Evolutionary conservation across 257 asterid species (phyloP).

Genomic region (Solanum paucissectum): DNA sequence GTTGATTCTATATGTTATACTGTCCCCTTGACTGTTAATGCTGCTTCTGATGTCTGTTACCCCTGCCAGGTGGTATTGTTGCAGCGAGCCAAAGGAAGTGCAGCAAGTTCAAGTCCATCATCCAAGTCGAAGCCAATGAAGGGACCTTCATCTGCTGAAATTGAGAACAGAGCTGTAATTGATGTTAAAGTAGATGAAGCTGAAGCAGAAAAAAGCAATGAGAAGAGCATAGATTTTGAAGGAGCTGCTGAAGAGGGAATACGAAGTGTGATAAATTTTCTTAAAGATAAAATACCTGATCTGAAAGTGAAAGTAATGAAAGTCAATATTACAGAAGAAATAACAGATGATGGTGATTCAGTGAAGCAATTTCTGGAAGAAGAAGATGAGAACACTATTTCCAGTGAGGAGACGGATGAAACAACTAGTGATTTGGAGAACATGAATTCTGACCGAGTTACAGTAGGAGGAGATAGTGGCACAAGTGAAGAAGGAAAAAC

Average conservation of each 20-base stretch:
- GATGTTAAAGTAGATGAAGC: slow-evolving; percentile 54
- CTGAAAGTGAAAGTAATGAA: slow-evolving; percentile 70
- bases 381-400: slow-evolving; percentile 27
- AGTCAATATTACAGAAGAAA: slow-evolving; percentile 44
- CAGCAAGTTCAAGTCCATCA: slow-evolving; percentile 32
- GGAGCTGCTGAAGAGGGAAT: slow-evolving; percentile 89
- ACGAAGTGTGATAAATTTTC: slow-evolving; percentile 70
- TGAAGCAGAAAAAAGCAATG: slow-evolving; percentile 53
- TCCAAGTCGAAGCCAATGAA: slow-evolving; percentile 43
- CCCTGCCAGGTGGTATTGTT: slow-evolving; percentile 67
- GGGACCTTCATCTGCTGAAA: slow-evolving; percentile 40
- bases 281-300: slow-evolving; percentile 85
- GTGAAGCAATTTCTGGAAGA: slow-evolving; percentile 60
- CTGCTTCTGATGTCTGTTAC: slow-evolving; percentile 11
- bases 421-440: slow-evolving; percentile 36
- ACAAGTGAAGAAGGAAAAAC: slow-evolving; percentile 39
- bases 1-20: neutral
- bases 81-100: slow-evolving; percentile 45
- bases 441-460: slow-evolving; percentile 36
- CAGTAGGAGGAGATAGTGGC: slow-evolving; percentile 40
- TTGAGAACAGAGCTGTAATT: slow-evolving; percentile 46
- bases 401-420: slow-evolving; percentile 38
- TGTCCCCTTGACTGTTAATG: neutral
- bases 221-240: slow-evolving; percentile 58
- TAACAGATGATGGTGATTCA: slow-evolving; percentile 41